Conservation (phyloP, 495 filamentous ascomycete species). For the Cercophora newfieldiana region DNA sequence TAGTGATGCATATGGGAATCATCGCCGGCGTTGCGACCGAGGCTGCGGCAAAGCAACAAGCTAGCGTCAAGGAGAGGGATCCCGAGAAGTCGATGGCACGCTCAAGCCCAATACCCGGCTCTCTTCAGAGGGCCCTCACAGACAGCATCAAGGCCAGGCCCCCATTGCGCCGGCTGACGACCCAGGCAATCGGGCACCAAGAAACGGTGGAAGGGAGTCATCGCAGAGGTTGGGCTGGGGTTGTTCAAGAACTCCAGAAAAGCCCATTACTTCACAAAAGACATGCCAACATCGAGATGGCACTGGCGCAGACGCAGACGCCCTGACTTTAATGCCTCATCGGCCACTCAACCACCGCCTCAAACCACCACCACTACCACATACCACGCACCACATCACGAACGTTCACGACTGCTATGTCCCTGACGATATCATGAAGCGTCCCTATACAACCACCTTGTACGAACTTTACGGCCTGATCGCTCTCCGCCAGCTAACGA, state of each 20-base stretch:
- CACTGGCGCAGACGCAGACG: constrained; percentile 37
- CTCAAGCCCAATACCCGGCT: constrained; percentile 17
- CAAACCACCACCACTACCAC: too few relatives aligned
- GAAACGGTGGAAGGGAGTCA: constrained; percentile 39
- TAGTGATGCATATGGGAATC: constrained; percentile 56
- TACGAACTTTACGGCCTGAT: not conserved
- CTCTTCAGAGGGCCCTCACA: constrained; percentile 35
- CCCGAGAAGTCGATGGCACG: constrained; percentile 27
- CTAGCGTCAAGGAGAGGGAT: constrained; percentile 23
- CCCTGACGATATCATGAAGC: not conserved
- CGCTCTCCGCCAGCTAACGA: not conserved
- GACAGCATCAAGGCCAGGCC: constrained; percentile 44
- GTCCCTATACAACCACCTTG: not conserved
- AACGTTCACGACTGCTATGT: not conserved
- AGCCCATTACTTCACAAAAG: constrained; percentile 52
- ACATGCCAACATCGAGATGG: constrained; percentile 52
- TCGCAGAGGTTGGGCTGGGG: constrained; percentile 52
- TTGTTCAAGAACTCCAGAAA: constrained; percentile 53
- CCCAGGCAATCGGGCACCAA: constrained; percentile 45
- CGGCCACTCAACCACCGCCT: not conserved
- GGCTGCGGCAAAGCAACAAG: constrained; percentile 34
- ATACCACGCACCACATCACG: constrained; percentile 2
- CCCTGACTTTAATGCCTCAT: constrained; percentile 14
- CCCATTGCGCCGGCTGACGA: constrained; percentile 45
- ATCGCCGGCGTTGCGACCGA: constrained; percentile 45